Evolutionary conservation across 2,329 filamentous ascomycete species (phyloP), one percentile per base, ranked within the genome.

Genomic region (Blumeria hordei): DNA sequence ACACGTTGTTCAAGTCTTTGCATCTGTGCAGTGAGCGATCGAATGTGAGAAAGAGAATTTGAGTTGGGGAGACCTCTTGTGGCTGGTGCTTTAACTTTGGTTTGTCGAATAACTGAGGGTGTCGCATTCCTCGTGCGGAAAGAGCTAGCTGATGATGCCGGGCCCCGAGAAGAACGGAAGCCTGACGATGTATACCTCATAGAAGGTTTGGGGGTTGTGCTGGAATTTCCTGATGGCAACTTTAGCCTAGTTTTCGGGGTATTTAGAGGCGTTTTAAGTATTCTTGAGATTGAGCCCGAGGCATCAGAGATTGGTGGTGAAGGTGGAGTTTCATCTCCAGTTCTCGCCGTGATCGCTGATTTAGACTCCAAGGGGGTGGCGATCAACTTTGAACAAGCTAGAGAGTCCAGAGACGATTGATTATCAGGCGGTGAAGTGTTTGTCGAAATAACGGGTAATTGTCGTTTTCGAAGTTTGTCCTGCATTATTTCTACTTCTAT

Each of bases 1-100:
- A 98, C 90, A 47, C 92, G 79, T 59, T 92, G 86, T 67, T 96
- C 92, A 58, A 98, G 80, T 61, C 87, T 85, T 68, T 95, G 87
- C 88, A 96, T 95, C 69, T 96, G 92, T 33, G 87, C 88, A 57
- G 93, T 94, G 60, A 98, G 80, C 34, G 83, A 84, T 59, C 90
- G 86, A 64, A 98, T 94, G 66, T 98, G 92, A 60, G 85, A 84
- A 53, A 98, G 77, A 1, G 92, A 96, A 59, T 72, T 78, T 58
- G 74, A 80, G 54, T 73, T 71, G 32, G 77, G 74, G 41, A 78
- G 16, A 3, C 63, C 63, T 32, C 63, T 62, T 53, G 64, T 67
- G 8, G 36, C 35, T 59, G 62, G 67, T 58, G 63, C 68, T 59
- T 70, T 71, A 58, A 69, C 73, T 64, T 63, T 64, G 4, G 68